These are phyloP conservation scores for Aphanomyces cochlioides DNA, from an alignment of 352 stramenopile species.

Conservation along the genomic window DNA sequence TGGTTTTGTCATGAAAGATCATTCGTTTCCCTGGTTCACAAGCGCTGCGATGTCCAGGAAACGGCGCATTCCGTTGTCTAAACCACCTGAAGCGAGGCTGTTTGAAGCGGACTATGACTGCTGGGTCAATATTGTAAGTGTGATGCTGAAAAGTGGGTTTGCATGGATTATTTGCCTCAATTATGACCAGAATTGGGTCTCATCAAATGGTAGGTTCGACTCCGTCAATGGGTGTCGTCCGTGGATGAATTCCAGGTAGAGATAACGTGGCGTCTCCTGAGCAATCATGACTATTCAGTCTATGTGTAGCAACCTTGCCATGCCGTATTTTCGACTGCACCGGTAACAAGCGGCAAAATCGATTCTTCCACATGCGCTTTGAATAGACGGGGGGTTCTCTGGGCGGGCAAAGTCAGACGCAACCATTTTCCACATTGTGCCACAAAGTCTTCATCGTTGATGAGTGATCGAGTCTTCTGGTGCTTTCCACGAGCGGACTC, in stretches of 20 bases:
- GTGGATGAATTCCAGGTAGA: constrained; percentile 29
- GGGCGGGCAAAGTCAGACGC: not conserved
- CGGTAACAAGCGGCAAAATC: not conserved
- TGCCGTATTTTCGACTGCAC: not conserved
- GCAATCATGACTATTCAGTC: constrained; percentile 14
- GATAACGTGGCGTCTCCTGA: constrained; percentile 15
- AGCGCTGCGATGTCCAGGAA: constrained; percentile 20
- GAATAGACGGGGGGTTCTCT: not conserved
- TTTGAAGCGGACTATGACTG: constrained; percentile 30
- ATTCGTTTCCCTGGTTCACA: constrained; percentile 4
- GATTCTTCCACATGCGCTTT: not conserved
- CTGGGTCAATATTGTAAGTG: constrained; percentile 30
- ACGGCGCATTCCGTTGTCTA: constrained; percentile 29
- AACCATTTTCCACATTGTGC: not conserved
- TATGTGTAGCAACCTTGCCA: constrained; percentile 28
- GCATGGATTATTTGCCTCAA: too few relatives aligned
- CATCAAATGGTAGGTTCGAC: constrained; percentile 16
- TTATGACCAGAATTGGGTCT: not conserved
- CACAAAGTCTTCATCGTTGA: too few relatives aligned
- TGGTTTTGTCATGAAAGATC: not conserved
- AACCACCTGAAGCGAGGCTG: constrained; percentile 9
- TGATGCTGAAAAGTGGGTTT: not conserved
- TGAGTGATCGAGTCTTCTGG: too few relatives aligned
- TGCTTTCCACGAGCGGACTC: too few relatives aligned
- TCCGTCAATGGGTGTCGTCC: constrained; percentile 29